Percentiles rank a stretch among this genome's conserved stretches.
Conservation (phyloP, 1,284 basidiomycete species). For the Austroboletus novae-zelandiae region DNA sequence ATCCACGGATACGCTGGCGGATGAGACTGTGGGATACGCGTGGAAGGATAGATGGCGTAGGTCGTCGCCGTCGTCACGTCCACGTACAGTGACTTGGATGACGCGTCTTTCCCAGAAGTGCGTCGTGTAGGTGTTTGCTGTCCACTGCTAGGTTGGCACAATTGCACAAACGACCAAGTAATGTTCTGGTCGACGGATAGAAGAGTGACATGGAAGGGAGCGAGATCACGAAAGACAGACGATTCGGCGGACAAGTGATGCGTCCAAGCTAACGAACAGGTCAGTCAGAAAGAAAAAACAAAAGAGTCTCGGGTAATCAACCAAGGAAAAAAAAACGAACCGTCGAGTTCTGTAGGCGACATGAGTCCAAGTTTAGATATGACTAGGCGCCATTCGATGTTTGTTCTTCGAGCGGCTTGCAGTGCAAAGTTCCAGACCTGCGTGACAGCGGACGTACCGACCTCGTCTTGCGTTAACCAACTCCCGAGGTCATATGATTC, state of each 20-base stretch:
- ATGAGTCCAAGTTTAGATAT: slow-evolving; percentile 66
- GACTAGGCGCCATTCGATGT: slow-evolving; percentile 77
- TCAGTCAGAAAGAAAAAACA: slow-evolving; percentile 1
- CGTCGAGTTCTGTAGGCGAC: slow-evolving; percentile 56
- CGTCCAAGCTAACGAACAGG: slow-evolving; percentile 58
- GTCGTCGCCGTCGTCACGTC: slow-evolving; percentile 46
- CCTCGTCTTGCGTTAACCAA: slow-evolving; percentile 55
- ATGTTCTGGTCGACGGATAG: slow-evolving; percentile 54
- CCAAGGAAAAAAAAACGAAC: slow-evolving; percentile 40
- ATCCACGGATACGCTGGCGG: slow-evolving; percentile 27
- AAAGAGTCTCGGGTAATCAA: background rate
- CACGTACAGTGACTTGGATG: slow-evolving; percentile 38
- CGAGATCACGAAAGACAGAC: slow-evolving; percentile 35
- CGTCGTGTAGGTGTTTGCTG: slow-evolving; percentile 27
- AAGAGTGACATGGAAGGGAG: slow-evolving; percentile 53
- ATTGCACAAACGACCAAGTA: slow-evolving; percentile 49
- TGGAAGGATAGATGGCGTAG: slow-evolving; percentile 47
- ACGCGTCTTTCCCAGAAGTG: slow-evolving; percentile 17
- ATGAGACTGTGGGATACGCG: slow-evolving; percentile 38
- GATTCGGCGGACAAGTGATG: slow-evolving; percentile 43
- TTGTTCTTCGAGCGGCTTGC: slow-evolving; percentile 57
- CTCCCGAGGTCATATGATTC: slow-evolving; percentile 66
- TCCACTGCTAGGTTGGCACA: slow-evolving; percentile 14
- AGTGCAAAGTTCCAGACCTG: slow-evolving; percentile 69
- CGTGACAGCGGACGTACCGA: slow-evolving; percentile 42